Percentiles rank a stretch among this genome's conserved stretches.
Evolutionary conservation across 176 grass and related monocot species (phyloP).

Genomic region (Cenchrus fungigraminus): DNA sequence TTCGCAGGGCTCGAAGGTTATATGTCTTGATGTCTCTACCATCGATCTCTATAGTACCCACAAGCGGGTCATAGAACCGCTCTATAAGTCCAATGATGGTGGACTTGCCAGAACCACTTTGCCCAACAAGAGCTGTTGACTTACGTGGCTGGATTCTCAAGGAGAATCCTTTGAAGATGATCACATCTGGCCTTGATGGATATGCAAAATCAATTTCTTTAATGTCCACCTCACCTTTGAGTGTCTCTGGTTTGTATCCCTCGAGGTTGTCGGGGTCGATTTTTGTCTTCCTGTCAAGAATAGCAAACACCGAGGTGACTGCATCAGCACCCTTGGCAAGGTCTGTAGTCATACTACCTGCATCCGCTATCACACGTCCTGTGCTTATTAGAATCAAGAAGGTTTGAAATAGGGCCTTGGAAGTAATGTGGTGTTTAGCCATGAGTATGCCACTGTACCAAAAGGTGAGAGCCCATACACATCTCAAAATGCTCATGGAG

Average conservation of each 20-base stretch:
- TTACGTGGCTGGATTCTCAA: conserved; percentile 73
- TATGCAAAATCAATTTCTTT: conserved; percentile 75
- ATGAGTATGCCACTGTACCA: conserved; percentile 87
- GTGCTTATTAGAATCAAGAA: conserved; percentile 94
- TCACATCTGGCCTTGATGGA: conserved; percentile 69
- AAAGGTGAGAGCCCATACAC: conserved; percentile 84
- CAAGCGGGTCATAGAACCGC: conserved; percentile 82
- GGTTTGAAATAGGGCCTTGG: conserved; percentile 78
- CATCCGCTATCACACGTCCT: conserved; percentile 90
- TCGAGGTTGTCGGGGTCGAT: conserved; percentile 73
- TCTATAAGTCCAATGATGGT: conserved; percentile 91
- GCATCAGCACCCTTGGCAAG: conserved; percentile 86
- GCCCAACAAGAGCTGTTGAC: conserved; percentile 86
- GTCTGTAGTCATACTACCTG: conserved; percentile 92
- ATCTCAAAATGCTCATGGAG: conserved; percentile 78
- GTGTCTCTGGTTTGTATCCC: conserved; percentile 57
- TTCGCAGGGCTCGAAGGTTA: conserved; percentile 60
- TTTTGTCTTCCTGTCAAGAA: conserved; percentile 67
- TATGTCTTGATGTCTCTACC: conserved; percentile 69
- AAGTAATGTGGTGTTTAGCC: conserved; percentile 53
- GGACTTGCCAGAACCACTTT: conserved; percentile 95
- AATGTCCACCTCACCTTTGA: conserved; percentile 73
- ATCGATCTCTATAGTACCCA: conserved; percentile 68
- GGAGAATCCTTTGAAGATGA: conserved; percentile 85
- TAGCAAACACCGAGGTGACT: conserved; percentile 73